Evolutionary conservation across 768 basidiomycete species (phyloP), one percentile per base, ranked within the genome.

Genomic region (Exidia glandulosa): DNA sequence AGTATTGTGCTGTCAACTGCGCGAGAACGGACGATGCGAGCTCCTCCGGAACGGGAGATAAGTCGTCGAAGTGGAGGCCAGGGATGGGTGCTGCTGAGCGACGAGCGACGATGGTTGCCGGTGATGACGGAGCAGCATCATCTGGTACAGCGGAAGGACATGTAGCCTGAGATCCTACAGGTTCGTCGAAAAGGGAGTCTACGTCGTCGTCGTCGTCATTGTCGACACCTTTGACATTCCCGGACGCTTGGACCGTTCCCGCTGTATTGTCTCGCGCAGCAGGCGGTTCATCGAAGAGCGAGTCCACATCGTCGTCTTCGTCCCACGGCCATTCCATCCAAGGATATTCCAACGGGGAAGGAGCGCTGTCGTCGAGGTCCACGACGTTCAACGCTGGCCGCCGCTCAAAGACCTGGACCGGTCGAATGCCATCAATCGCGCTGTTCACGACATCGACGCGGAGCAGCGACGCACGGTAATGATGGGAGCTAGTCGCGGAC

Each of bases 61-160:
- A 68, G 3, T 85, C 83, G 33, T 78, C 68, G 66, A 85, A 82
- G 71, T 79, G 85, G 2, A 90, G 77, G 0, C 88, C 88, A 0
- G 79, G 79, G 52, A 89, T 86, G 9, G 79, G 75, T 10, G 86
- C 85, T 0, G 74, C 74, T 14, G 65, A 69, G 25, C 76, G 74
- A 32, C 60, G 60, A 56, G 72, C 68, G 66, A 75, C 37, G 64
- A 62, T n/a, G n/a, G n/a, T n/a, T n/a, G n/a, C n/a, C n/a, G n/a
- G n/a, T n/a, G n/a, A n/a, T n/a, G n/a, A n/a, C n/a, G n/a, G n/a
- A n/a, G n/a, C n/a, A n/a, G n/a, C n/a, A n/a, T n/a, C n/a, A n/a
- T n/a, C n/a, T n/a, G n/a, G n/a, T n/a, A n/a, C n/a, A n/a, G n/a
- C n/a, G n/a, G n/a, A n/a, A n/a, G n/a, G n/a, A n/a, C n/a, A n/a